Percentiles rank a stretch among this genome's conserved stretches.
These are phyloP conservation scores for Tetraselmis striata DNA, from an alignment of 139 green algal genomes.

Conservation along the genomic window DNA sequence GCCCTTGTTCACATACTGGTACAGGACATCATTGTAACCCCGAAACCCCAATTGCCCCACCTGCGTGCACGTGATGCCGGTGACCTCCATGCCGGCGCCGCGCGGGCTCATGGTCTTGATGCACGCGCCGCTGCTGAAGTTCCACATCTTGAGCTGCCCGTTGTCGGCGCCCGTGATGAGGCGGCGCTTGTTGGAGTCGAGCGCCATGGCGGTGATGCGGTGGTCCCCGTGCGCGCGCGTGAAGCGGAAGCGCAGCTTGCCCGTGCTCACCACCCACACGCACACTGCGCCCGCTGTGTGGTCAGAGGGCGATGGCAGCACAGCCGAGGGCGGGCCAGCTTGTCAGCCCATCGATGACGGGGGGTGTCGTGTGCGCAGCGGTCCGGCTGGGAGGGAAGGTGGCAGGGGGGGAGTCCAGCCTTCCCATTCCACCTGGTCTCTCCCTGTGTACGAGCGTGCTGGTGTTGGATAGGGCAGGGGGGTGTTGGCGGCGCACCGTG, in stretches of 20 bases:
- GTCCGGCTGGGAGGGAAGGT: too few species aligned
- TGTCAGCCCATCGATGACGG: too few species aligned
- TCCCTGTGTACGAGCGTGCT: too few species aligned
- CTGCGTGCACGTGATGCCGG: slow-evolving; percentile 16
- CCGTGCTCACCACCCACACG: slow-evolving; percentile 41
- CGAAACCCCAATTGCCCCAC: too few species aligned
- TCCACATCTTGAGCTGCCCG: slow-evolving; percentile 57
- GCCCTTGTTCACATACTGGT: too few species aligned
- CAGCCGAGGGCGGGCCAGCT: too few species aligned
- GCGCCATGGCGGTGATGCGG: slow-evolving; percentile 48
- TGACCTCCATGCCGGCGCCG: slow-evolving; percentile 35
- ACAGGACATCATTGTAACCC: too few species aligned
- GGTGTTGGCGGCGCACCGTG: slow-evolving; percentile 6
- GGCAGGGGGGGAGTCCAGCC: too few species aligned
- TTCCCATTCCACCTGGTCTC: too few species aligned
- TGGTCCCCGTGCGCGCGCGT: slow-evolving; percentile 31
- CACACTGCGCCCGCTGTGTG: slow-evolving; percentile 31
- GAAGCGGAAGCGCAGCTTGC: slow-evolving; percentile 30
- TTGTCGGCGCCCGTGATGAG: slow-evolving; percentile 52
- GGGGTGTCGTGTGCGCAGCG: too few species aligned
- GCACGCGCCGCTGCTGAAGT: slow-evolving; percentile 53
- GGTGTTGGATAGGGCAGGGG: too few species aligned
- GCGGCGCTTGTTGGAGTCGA: slow-evolving; percentile 43
- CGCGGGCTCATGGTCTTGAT: slow-evolving; percentile 29
- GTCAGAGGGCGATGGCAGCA: not conserved